phyloP scores from a whole-genome alignment of 2,329 filamentous ascomycete genomes.

The Xylaria sp. region DNA sequence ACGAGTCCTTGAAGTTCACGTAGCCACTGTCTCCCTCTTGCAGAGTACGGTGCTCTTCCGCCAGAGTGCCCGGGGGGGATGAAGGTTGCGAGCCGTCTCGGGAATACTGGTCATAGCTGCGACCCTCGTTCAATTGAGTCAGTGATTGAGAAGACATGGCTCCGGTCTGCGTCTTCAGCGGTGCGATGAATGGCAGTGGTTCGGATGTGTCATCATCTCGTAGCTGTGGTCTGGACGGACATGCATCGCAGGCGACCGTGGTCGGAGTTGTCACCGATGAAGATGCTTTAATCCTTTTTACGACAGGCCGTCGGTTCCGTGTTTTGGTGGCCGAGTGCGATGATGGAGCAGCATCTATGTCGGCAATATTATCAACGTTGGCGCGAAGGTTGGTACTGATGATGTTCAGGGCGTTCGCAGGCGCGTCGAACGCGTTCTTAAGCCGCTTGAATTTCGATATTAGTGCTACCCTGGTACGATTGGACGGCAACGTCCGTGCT shows the following conservation, averaged over 20 bases:
- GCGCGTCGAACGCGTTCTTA: slow-evolving; percentile 36
- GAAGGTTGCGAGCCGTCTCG: slow-evolving; percentile 35
- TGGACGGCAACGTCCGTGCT: slow-evolving; percentile 16
- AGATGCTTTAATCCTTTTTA: not conserved
- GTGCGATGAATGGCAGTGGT: slow-evolving; percentile 11
- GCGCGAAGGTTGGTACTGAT: not conserved
- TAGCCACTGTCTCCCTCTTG: slow-evolving; percentile 57
- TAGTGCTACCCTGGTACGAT: slow-evolving; percentile 38
- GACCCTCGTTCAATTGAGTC: slow-evolving; percentile 62
- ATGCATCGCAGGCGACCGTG: slow-evolving; percentile 23
- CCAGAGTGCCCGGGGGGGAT: slow-evolving; percentile 36
- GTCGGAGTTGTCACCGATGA: slow-evolving; percentile 6
- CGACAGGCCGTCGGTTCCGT: not conserved
- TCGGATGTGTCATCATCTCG: slow-evolving; percentile 28
- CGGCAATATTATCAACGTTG: not conserved
- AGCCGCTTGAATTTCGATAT: slow-evolving; percentile 31
- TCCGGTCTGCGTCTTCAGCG: slow-evolving; percentile 40
- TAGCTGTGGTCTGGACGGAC: slow-evolving; percentile 19
- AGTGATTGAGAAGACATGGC: slow-evolving; percentile 57
- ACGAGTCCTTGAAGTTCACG: slow-evolving; percentile 47
- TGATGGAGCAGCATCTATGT: not conserved
- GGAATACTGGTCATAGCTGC: slow-evolving; percentile 58
- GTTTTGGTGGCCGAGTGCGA: slow-evolving; percentile 15
- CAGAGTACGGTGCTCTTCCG: slow-evolving; percentile 44
- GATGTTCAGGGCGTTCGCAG: not conserved